These are phyloP conservation scores for Apiospora koreana DNA, from an alignment of 2,329 filamentous ascomycete species.

Conservation along the genomic window DNA sequence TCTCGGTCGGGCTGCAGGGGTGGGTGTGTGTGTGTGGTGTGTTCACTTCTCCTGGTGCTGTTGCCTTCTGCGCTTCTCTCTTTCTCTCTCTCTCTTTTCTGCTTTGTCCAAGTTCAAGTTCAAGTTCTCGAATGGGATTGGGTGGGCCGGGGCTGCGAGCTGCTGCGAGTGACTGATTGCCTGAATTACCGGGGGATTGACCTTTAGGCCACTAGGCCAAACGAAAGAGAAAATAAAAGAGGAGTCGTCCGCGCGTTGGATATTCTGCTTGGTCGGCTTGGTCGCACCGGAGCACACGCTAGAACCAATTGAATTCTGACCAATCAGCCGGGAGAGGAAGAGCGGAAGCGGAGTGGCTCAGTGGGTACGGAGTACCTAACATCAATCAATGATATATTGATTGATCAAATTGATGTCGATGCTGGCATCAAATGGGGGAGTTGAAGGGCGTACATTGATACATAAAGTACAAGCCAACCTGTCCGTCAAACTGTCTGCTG, in stretches of 20 bases:
- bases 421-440: too few species aligned
- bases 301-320: neutral
- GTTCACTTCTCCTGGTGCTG: neutral
- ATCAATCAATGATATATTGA: too few species aligned
- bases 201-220: neutral
- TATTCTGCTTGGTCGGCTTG: neutral
- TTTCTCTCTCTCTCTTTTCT: neutral
- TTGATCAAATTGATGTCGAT: too few species aligned
- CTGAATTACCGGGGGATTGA: neutral
- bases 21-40: neutral
- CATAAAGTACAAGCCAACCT: neutral
- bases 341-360: neutral
- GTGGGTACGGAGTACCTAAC: too few species aligned
- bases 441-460: too few species aligned
- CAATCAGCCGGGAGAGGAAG: neutral
- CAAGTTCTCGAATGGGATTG: slow-evolving; percentile 1
- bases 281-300: neutral
- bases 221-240: neutral
- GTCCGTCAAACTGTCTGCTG: neutral
- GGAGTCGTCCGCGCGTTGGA: neutral
- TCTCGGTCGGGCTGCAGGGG: neutral
- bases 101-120: neutral
- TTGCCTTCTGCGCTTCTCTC: too few species aligned
- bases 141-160: slow-evolving; percentile 1
- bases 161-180: neutral